These are phyloP conservation scores for Didymella segeticola DNA, from an alignment of 2,329 filamentous ascomycete genomes.

Conservation along the genomic window DNA sequence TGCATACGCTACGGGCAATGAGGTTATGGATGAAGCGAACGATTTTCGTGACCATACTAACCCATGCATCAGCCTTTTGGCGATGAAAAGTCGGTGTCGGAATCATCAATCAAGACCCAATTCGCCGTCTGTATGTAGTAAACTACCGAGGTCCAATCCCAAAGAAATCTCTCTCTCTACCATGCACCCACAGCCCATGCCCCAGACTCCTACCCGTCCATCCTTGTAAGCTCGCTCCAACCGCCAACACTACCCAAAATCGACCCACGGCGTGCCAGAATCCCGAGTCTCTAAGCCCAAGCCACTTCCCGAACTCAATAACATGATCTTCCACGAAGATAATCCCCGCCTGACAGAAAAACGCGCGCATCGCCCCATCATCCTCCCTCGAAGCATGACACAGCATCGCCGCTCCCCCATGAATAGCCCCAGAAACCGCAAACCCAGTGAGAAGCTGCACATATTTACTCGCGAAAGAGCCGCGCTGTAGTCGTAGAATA, in stretches of 20 bases:
- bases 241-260: conserved; percentile 27
- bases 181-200: conserved; percentile 33
- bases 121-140: too few species aligned
- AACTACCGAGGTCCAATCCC: conserved; percentile 36
- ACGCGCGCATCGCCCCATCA: conserved; percentile 24
- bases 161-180: conserved; percentile 25
- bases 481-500: conserved; percentile 27
- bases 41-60: too few species aligned
- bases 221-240: conserved; percentile 22
- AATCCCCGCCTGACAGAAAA: conserved; percentile 32
- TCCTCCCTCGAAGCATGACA: conserved; percentile 20
- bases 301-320: conserved; percentile 28
- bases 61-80: too few species aligned
- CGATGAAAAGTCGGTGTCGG: too few species aligned
- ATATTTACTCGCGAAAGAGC: conserved; percentile 39
- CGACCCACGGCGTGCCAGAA: conserved; percentile 32
- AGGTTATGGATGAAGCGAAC: too few species aligned
- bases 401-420: conserved; percentile 28
- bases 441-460: conserved; percentile 39
- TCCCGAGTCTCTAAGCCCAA: conserved; percentile 22
- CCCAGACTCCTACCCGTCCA: conserved; percentile 13
- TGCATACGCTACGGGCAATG: too few species aligned
- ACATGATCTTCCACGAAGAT: conserved; percentile 43
- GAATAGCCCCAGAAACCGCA: conserved; percentile 24
- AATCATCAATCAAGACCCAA: too few species aligned